Evolutionary conservation across 306 rosid species (phyloP).

Genomic region (Vigna unguiculata): DNA sequence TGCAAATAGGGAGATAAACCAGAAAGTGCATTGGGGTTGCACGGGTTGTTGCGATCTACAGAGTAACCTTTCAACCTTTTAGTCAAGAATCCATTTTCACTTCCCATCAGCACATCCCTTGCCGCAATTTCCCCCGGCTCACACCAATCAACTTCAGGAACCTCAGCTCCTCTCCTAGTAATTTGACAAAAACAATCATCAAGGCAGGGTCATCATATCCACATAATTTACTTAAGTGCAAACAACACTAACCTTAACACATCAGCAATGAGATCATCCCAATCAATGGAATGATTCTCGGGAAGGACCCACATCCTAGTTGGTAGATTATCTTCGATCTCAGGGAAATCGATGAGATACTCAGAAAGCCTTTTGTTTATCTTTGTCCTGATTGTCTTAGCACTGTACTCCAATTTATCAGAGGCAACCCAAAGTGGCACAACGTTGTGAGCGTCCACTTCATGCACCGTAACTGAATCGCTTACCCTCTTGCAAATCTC

Average conservation of each 20-base stretch:
- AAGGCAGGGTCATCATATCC: constrained; percentile 32
- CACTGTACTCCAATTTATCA: constrained; percentile 89
- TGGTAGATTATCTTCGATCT: constrained; percentile 55
- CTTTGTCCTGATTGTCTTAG: constrained; percentile 82
- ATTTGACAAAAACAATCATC: constrained; percentile 17
- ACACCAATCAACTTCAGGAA: constrained; percentile 93
- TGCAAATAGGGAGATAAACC: constrained; percentile 95
- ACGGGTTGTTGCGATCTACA: constrained; percentile 72
- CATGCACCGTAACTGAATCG: constrained; percentile 70
- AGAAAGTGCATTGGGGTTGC: constrained; percentile 76
- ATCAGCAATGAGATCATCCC: constrained; percentile 73
- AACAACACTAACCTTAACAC: constrained; percentile 73
- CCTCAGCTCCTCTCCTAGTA: constrained; percentile 79
- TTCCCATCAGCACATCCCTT: constrained; percentile 84
- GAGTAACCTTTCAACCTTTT: constrained; percentile 79
- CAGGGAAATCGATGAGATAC: constrained; percentile 79
- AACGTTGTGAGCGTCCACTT: constrained; percentile 91
- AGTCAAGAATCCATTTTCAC: constrained; percentile 81
- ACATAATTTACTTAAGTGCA: not conserved
- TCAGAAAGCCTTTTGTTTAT: constrained; percentile 81
- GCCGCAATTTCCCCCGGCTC: constrained; percentile 88
- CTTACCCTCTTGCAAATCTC: constrained; percentile 75
- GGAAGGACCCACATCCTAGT: constrained; percentile 62
- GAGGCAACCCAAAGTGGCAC: constrained; percentile 92
- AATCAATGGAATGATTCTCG: constrained; percentile 48